These are phyloP conservation scores for Psidium friedrichsthalianum DNA, from an alignment of 345 rosid genomes.

Conservation along the genomic window DNA sequence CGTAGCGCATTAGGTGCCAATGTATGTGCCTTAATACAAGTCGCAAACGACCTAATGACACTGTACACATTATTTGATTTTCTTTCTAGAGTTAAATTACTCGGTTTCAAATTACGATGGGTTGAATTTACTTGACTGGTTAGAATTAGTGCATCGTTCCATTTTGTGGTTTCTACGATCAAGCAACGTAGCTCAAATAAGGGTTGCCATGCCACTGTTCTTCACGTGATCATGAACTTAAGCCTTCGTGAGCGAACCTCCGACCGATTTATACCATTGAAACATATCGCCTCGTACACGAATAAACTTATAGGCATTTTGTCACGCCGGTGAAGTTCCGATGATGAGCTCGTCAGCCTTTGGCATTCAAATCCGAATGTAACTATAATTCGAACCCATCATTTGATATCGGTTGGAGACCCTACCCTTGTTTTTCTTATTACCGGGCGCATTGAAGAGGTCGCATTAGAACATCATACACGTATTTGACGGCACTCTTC, in stretches of 20 bases:
- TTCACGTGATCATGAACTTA: neutral
- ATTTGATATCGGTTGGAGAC: no score
- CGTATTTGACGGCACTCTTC: neutral
- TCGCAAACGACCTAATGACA: neutral
- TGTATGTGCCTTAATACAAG: neutral
- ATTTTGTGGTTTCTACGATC: neutral
- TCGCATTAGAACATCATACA: neutral
- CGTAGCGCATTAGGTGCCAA: neutral
- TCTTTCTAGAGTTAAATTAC: neutral
- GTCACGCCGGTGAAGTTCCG: neutral
- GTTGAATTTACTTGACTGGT: accelerated
- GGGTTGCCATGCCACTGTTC: neutral
- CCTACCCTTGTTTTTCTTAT: neutral
- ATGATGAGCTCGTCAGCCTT: neutral
- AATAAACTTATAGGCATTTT: neutral
- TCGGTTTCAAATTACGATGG: no score
- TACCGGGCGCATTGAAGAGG: neutral
- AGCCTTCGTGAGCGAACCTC: neutral
- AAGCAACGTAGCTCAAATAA: neutral
- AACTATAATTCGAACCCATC: neutral
- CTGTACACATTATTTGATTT: neutral
- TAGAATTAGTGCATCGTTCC: neutral
- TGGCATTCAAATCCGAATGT: neutral
- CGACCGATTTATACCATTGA: neutral
- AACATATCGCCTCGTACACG: no score